Percentiles rank a stretch among this genome's conserved stretches.
Evolutionary conservation across 176 grass and related monocot genomes (phyloP).

Genomic region (Juncus effusus): DNA sequence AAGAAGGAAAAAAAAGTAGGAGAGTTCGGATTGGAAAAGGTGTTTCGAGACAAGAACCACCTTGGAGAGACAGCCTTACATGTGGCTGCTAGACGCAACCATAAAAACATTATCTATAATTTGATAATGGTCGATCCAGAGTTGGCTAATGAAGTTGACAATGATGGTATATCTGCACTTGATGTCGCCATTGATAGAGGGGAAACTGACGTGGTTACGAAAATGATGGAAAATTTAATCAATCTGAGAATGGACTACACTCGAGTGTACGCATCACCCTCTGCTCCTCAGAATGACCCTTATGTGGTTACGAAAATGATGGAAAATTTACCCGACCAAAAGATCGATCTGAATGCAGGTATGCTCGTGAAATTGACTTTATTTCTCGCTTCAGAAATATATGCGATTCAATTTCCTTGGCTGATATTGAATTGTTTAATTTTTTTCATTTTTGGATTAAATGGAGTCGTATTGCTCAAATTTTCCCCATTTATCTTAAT

Average conservation of each 20-base stretch:
- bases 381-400: too few species aligned
- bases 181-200: background rate
- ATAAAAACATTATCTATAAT: background rate
- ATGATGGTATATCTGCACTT: conserved; percentile 8
- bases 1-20: too few species aligned
- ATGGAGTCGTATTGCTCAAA: too few species aligned
- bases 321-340: background rate
- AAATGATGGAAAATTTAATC: background rate
- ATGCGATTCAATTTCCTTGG: too few species aligned
- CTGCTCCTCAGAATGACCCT: too few species aligned
- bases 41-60: conserved; percentile 2
- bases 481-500: too few species aligned
- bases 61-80: conserved; percentile 27
- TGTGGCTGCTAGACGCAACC: background rate
- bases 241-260: conserved; percentile 20
- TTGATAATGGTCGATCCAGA: conserved; percentile 9
- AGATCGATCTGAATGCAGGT: background rate
- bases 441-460: too few species aligned
- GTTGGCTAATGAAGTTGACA: background rate
- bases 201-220: background rate
- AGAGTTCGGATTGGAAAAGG: background rate
- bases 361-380: too few species aligned
- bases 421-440: too few species aligned
- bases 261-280: too few species aligned
- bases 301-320: background rate